phyloP scores from a whole-genome alignment of 805 yeast genomes.

The Metschnikowia borealis region DNA sequence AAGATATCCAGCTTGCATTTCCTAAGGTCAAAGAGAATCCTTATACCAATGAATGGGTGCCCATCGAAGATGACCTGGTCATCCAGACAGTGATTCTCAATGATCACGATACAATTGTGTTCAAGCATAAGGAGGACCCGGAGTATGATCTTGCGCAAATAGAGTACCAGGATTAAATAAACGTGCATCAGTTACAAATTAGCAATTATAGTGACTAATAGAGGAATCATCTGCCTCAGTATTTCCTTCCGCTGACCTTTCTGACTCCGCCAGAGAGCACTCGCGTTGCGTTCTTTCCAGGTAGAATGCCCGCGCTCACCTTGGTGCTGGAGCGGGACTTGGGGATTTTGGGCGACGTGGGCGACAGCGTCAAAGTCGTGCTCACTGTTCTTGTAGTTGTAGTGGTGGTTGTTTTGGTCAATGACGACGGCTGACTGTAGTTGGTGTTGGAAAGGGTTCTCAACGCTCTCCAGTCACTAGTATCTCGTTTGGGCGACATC shows the following conservation, averaged over 20 bases:
- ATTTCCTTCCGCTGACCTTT: slow-evolving; percentile 18
- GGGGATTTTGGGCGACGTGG: slow-evolving; percentile 25
- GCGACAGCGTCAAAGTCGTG: slow-evolving; percentile 33
- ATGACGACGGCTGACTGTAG: slow-evolving; percentile 29
- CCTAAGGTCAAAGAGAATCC: slow-evolving; percentile 37
- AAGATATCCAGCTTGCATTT: slow-evolving; percentile 36
- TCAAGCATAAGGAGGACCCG: slow-evolving; percentile 35
- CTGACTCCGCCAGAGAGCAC: slow-evolving; percentile 18
- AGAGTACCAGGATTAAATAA: slow-evolving; percentile 3
- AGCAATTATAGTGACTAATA: neutral
- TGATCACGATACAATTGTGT: slow-evolving; percentile 43
- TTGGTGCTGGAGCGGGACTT: slow-evolving; percentile 16
- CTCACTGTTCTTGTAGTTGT: slow-evolving; percentile 51
- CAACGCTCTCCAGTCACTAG: slow-evolving; percentile 37
- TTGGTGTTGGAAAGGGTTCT: slow-evolving; percentile 36
- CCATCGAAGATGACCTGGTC: slow-evolving; percentile 23
- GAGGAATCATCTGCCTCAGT: neutral
- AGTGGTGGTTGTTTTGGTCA: slow-evolving; percentile 43
- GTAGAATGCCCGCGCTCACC: slow-evolving; percentile 14
- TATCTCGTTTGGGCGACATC: slow-evolving; percentile 25
- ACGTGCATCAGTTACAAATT: neutral
- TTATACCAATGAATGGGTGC: slow-evolving; percentile 35
- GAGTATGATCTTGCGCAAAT: slow-evolving; percentile 25
- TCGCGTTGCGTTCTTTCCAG: slow-evolving; percentile 14
- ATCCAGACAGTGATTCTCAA: slow-evolving; percentile 28